These are phyloP conservation scores for Papilionanthe hybrid DNA, from an alignment of 116 monocot genomes.

Conservation along the genomic window DNA sequence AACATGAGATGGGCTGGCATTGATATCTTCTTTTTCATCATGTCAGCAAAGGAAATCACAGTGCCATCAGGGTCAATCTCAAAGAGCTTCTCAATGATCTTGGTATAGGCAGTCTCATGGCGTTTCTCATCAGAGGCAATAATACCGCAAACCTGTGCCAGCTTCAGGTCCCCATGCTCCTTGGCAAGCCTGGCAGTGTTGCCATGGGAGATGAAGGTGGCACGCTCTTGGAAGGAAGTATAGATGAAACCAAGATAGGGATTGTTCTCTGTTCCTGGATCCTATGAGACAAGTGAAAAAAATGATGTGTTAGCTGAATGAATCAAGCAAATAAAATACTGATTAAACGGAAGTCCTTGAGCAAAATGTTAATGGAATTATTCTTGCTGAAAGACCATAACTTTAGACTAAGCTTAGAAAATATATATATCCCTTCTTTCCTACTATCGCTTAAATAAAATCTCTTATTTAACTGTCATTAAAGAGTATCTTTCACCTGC, in stretches of 20 bases:
- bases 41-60: conserved; percentile 27
- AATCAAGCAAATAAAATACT: not conserved
- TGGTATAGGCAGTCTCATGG: conserved; percentile 38
- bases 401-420: not conserved
- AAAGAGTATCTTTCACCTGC: not conserved
- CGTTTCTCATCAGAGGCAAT: conserved; percentile 36
- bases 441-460: not conserved
- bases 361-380: not conserved
- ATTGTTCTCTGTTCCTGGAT: conserved; percentile 32
- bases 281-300: conserved; percentile 11
- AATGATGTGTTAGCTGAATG: not conserved
- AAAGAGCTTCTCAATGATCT: conserved; percentile 31
- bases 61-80: conserved; percentile 34
- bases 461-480: not conserved
- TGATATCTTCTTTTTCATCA: conserved; percentile 41
- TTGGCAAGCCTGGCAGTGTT: conserved; percentile 44
- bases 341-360: not conserved
- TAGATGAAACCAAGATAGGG: conserved; percentile 44
- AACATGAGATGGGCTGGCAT: conserved; percentile 41
- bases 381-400: not conserved
- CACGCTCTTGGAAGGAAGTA: conserved; percentile 44
- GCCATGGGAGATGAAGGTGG: conserved; percentile 44
- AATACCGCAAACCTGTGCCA: conserved; percentile 34
- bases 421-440: not conserved
- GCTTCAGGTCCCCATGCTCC: conserved; percentile 27